These are phyloP conservation scores for Mucor saturninus DNA, from an alignment of 371 early-diverging fungal species.

Conservation along the genomic window DNA sequence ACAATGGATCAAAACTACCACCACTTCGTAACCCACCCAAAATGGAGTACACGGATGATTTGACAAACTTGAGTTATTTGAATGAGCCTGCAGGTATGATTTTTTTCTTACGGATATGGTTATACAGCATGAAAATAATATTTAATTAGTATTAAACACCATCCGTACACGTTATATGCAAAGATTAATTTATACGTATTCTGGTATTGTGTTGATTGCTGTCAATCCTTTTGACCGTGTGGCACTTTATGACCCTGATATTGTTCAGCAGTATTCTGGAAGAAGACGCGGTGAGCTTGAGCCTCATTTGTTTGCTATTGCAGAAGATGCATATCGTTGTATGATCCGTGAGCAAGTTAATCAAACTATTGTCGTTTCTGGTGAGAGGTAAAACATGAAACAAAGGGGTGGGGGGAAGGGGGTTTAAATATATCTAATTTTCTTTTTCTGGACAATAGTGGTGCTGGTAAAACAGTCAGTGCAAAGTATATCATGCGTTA, in stretches of 20 bases:
- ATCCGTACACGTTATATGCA: constrained; percentile 87
- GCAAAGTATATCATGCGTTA: constrained; percentile 98
- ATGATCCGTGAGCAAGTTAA: constrained; percentile 92
- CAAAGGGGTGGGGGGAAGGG: background rate
- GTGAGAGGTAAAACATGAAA: constrained; percentile 77
- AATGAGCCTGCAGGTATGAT: constrained; percentile 85
- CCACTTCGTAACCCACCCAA: constrained; percentile 91
- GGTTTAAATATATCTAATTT: constrained; percentile 14
- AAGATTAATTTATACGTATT: constrained; percentile 97
- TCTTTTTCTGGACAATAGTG: constrained; percentile 36
- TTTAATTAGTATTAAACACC: constrained; percentile 77
- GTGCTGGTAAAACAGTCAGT: constrained; percentile 96
- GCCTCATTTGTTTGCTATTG: constrained; percentile 99
- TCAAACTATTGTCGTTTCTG: constrained; percentile 98
- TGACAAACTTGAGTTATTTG: constrained; percentile 89
- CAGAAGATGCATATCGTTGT: constrained; percentile 96
- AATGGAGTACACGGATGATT: constrained; percentile 89
- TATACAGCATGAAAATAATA: too few relatives aligned
- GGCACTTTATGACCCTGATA: constrained; percentile 84
- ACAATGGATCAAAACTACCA: constrained; percentile 73
- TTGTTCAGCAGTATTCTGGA: constrained; percentile 88
- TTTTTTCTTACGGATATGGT: background rate
- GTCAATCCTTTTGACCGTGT: constrained; percentile 97
- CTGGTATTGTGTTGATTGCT: constrained; percentile 98
- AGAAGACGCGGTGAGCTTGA: constrained; percentile 93